Percentiles rank a stretch among this genome's conserved stretches.
Evolutionary conservation across 805 yeast species (phyloP).

Genomic region (Pichia gijzeniarum): DNA sequence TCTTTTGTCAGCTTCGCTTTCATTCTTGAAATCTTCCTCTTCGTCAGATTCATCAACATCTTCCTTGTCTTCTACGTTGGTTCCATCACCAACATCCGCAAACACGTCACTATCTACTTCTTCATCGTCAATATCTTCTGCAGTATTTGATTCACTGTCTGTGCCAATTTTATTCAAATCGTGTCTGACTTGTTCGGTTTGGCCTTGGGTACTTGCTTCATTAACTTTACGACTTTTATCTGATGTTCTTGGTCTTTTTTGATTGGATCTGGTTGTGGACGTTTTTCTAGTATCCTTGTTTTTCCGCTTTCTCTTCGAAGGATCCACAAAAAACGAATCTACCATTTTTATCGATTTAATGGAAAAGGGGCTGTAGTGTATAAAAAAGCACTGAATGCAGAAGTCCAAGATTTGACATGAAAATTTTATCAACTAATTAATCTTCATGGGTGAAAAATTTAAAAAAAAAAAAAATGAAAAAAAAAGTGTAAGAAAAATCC

Average conservation of each 20-base stretch:
- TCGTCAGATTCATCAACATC: constrained; percentile 42
- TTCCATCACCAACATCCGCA: constrained; percentile 21
- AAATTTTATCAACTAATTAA: no score
- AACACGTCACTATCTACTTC: constrained; percentile 29
- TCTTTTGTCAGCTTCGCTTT: constrained; percentile 88
- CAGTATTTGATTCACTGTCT: constrained; percentile 38
- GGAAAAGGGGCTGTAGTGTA: no score
- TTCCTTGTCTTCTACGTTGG: constrained; percentile 19
- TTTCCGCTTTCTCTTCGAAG: constrained; percentile 46
- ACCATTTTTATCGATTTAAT: constrained; percentile 32
- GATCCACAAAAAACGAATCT: constrained; percentile 60
- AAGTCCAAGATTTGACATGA: no score
- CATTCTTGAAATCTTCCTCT: constrained; percentile 68
- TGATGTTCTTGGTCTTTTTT: constrained; percentile 16
- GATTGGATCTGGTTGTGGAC: constrained; percentile 13
- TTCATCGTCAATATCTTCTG: constrained; percentile 32
- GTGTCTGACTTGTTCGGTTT: constrained; percentile 15
- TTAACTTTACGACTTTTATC: not conserved
- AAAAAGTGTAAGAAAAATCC: no score
- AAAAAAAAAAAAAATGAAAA: no score
- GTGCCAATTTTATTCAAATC: constrained; percentile 31
- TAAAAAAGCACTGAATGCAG: no score
- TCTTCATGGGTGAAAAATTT: no score
- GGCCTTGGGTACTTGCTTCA: not conserved
- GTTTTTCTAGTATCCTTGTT: constrained; percentile 28